Evolutionary conservation across 495 filamentous ascomycete genomes (phyloP).

Genomic region (Pseudomonodictys pantanalensis): DNA sequence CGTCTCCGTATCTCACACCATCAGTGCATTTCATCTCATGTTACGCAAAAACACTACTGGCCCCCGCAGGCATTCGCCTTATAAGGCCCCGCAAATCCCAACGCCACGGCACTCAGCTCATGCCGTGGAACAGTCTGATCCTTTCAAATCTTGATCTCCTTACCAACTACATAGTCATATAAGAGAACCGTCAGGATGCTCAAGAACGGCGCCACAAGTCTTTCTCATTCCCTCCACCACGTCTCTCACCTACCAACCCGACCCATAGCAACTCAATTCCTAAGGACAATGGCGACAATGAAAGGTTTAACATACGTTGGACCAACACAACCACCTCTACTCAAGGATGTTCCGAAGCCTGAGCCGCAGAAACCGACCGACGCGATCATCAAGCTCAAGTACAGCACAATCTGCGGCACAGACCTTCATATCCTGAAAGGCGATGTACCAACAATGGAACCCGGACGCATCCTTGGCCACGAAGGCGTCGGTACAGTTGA

Average conservation of each 20-base stretch:
- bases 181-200: not conserved
- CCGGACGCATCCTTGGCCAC: conserved; percentile 34
- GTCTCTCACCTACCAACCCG: conserved; percentile 6
- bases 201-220: not conserved
- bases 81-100: not conserved
- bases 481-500: conserved; percentile 34
- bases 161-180: not conserved
- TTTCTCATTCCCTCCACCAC: conserved; percentile 1
- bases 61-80: not conserved
- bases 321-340: not conserved
- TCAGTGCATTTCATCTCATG: not conserved
- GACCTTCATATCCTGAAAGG: conserved; percentile 45
- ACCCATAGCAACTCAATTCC: not conserved
- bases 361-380: conserved; percentile 5
- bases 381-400: conserved; percentile 38
- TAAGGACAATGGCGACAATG: conserved; percentile 23
- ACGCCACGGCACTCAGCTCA: not conserved
- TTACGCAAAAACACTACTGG: not conserved
- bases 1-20: not conserved
- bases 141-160: not conserved
- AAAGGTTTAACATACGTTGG: conserved; percentile 32
- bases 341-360: conserved; percentile 17
- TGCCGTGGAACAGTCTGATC: not conserved
- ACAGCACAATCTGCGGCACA: conserved; percentile 46
- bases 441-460: conserved; percentile 33